Conservation (phyloP, 2,329 filamentous ascomycete species). For the Penicillium sp. region DNA sequence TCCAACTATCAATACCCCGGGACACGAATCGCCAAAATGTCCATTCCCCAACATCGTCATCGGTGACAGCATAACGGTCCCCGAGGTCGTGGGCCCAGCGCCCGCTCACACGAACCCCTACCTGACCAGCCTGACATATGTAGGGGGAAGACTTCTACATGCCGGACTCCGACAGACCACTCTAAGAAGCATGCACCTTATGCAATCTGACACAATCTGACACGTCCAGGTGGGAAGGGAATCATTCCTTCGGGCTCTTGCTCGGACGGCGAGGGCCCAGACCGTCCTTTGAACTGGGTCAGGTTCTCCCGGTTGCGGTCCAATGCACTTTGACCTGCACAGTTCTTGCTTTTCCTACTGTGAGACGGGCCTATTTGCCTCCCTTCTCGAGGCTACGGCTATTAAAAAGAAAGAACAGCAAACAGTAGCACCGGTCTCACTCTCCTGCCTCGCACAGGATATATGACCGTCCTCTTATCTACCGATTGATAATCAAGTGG, state of each 20-base stretch:
- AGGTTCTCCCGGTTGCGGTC: conserved; percentile 6
- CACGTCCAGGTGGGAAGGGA: neutral
- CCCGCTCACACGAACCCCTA: neutral
- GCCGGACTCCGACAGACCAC: neutral
- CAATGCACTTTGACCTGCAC: conserved; percentile 1
- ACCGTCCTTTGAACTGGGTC: conserved; percentile 9
- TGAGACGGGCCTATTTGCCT: neutral
- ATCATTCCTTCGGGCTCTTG: neutral
- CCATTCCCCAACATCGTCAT: conserved; percentile 15
- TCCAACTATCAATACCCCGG: neutral
- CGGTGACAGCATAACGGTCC: conserved; percentile 20
- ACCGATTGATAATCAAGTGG: neutral
- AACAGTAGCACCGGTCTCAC: neutral
- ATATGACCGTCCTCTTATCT: neutral
- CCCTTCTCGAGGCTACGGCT: neutral
- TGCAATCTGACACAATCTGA: conserved; percentile 12
- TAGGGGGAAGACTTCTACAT: neutral
- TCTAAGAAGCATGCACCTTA: neutral
- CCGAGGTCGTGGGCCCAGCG: conserved; percentile 3
- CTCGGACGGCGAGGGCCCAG: conserved; percentile 21
- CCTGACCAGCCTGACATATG: neutral
- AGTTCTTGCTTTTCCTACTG: conserved; percentile 1
- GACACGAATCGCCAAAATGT: neutral
- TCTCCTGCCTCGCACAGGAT: neutral
- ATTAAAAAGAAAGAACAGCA: neutral